A percentile compares a stretch with the other conserved stretches of the same genome.
Evolutionary conservation across 345 rosid species (phyloP).

Genomic region (Combretum micranthum): DNA sequence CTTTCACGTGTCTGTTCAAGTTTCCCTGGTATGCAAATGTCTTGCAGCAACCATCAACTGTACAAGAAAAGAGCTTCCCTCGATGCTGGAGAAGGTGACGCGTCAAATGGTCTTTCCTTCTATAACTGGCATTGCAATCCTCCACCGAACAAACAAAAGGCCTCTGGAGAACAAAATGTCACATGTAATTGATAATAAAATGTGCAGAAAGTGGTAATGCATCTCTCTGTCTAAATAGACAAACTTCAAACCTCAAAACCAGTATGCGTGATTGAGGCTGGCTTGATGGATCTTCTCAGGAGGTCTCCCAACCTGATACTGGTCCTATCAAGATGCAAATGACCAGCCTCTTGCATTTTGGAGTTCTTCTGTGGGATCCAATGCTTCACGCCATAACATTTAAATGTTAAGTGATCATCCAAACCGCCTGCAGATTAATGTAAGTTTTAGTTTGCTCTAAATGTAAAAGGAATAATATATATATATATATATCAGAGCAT

Average conservation of each 20-base stretch:
- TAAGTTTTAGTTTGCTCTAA: background rate
- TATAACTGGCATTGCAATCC: conserved; percentile 63
- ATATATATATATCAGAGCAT: too few species aligned
- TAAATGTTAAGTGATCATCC: conserved; percentile 1
- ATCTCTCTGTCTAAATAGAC: background rate
- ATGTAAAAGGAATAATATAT: too few species aligned
- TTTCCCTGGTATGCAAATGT: conserved; percentile 49
- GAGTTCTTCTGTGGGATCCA: conserved; percentile 98
- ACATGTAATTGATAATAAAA: background rate
- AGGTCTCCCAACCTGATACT: conserved; percentile 99
- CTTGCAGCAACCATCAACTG: conserved; percentile 40
- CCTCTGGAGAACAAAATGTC: conserved; percentile 38
- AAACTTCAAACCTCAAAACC: conserved; percentile 34
- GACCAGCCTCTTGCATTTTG: conserved; percentile 91
- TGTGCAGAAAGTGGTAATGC: background rate
- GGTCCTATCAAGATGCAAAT: conserved; percentile 55
- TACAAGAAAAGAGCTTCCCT: conserved; percentile 73
- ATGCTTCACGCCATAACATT: conserved; percentile 74
- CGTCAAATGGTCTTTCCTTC: conserved; percentile 84
- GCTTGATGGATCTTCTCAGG: conserved; percentile 99
- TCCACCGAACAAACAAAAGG: conserved; percentile 56
- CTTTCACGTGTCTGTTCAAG: conserved; percentile 52
- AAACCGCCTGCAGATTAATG: background rate
- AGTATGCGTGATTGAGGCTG: conserved; percentile 78
- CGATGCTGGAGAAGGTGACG: conserved; percentile 69